phyloP scores from a whole-genome alignment of 306 rosid species.

The Rosa persica region DNA sequence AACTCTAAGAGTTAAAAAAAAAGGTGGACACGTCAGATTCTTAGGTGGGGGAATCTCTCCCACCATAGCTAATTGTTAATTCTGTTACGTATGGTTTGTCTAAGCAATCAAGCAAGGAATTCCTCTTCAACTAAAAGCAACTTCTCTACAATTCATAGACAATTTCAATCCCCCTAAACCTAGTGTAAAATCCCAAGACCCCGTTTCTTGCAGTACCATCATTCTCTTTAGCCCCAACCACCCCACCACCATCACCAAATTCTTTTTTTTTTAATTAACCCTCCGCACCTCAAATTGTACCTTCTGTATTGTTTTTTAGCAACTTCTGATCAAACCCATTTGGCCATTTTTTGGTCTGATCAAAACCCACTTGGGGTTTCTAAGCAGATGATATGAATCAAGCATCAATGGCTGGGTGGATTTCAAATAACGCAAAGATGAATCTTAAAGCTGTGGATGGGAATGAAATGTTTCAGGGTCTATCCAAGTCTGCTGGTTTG shows the following conservation, averaged over 20 bases:
- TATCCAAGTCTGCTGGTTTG: slow-evolving; percentile 36
- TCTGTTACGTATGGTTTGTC: slow-evolving; percentile 19
- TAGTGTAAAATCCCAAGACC: neutral
- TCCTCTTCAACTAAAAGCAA: slow-evolving; percentile 19
- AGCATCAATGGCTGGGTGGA: slow-evolving; percentile 28
- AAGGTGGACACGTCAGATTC: slow-evolving; percentile 10
- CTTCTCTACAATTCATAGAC: slow-evolving; percentile 1
- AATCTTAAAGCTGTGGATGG: slow-evolving; percentile 24
- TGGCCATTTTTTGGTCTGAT: slow-evolving; percentile 1
- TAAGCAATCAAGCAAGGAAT: slow-evolving; percentile 51
- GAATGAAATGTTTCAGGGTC: slow-evolving; percentile 42
- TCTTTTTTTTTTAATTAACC: slow-evolving; percentile 16
- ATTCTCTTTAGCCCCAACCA: slow-evolving; percentile 6
- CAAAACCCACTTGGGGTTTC: neutral
- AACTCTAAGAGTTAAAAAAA: neutral
- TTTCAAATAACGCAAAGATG: slow-evolving; percentile 19
- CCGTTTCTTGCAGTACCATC: slow-evolving; percentile 13
- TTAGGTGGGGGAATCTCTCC: slow-evolving; percentile 11
- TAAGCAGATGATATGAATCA: slow-evolving; percentile 9
- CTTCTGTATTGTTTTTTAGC: slow-evolving; percentile 13
- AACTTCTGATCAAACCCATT: slow-evolving; percentile 13
- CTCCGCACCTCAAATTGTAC: slow-evolving; percentile 37
- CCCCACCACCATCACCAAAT: slow-evolving; percentile 28
- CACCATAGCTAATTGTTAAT: slow-evolving; percentile 1
- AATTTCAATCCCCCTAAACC: neutral